Evolutionary conservation across 495 filamentous ascomycete species (phyloP).

Genomic region (Lindgomyces ingoldianus): DNA sequence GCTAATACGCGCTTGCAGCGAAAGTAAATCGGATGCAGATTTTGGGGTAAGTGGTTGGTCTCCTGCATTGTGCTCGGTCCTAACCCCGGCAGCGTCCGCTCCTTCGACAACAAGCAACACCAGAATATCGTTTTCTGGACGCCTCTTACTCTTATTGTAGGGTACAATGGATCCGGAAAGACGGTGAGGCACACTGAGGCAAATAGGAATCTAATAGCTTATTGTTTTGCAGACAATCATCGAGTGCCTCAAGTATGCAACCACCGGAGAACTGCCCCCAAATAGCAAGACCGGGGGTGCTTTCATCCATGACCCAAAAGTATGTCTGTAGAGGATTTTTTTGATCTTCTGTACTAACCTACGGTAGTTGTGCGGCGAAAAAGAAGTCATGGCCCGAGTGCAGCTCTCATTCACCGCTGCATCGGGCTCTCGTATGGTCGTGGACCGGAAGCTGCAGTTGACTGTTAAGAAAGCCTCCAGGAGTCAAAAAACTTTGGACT

Average conservation of each 20-base stretch:
- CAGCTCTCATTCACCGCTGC: conserved; percentile 82
- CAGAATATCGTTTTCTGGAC: conserved; percentile 88
- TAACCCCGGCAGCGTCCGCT: conserved; percentile 67
- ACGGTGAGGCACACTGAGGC: conserved; percentile 54
- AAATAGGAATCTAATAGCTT: neutral
- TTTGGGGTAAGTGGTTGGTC: conserved; percentile 57
- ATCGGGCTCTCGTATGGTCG: conserved; percentile 73
- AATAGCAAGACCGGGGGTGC: conserved; percentile 87
- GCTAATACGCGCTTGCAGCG: conserved; percentile 47
- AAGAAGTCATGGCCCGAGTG: conserved; percentile 87
- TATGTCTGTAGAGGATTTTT: conserved; percentile 37
- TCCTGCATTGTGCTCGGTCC: neutral
- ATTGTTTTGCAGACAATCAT: conserved; percentile 72
- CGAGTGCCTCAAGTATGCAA: conserved; percentile 98
- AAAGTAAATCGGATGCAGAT: conserved; percentile 90
- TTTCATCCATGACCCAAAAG: conserved; percentile 94
- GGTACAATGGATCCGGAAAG: conserved; percentile 95
- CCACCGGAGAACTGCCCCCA: conserved; percentile 88
- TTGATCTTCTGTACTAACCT: neutral
- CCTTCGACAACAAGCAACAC: conserved; percentile 74
- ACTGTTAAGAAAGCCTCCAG: conserved; percentile 78
- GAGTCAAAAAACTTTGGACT: conserved; percentile 76
- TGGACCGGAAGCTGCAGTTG: conserved; percentile 78
- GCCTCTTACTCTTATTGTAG: conserved; percentile 92
- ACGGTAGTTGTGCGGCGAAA: conserved; percentile 73